Base-by-base conservation (phyloP, 2,329 filamentous ascomycete species). In the Fusarium beomiforme region DNA sequence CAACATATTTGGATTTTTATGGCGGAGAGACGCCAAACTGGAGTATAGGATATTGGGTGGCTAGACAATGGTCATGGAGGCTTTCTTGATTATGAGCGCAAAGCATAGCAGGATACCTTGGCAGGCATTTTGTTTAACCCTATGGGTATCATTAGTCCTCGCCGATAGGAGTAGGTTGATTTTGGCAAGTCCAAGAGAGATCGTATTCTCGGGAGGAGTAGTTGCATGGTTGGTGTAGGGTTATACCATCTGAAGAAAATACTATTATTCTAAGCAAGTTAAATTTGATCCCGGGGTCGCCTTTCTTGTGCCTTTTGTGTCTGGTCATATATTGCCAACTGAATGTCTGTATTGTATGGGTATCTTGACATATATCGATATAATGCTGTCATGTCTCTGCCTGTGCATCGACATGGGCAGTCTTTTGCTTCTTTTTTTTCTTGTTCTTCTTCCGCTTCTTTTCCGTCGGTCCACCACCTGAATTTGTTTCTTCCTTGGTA, bases 341-440 rank as follows among this genome's bases (percentile, higher is more conserved):
- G 8, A 43, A 11, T 33, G 34, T 19, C 16, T 36, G 10, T 36
- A 39, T 29, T 57, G 23, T n/a, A 24, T 55, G 57, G 67, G 69
- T 72, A 71, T 71, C 46, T 62, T 59, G 39, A 47, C 61, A 26
- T 44, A 16, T 44, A 55, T 29, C 49, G 21, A 50, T 29, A 8
- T 31, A 16, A 46, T 23, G 29, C 13, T 55, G 24, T 46, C 31
- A 46, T 43, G 26, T 72, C 61, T 58, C 68, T 61, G 24, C 44
- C 50, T 75, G 9, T n/a, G 10, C 37, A 17, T 37, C 21, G n/a
- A 64, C 29, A 55, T 67, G 58, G 34, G 59, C 57, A 60, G 61
- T 59, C 73, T 72, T 70, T 69, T 70, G 78, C 54, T 79, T 79
- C 69, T 75, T 77, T 49, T 77, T 75, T 16, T 67, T 75, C 33